These are phyloP conservation scores for Naumovozyma baii DNA, from an alignment of 805 yeast genomes.

Conservation along the genomic window DNA sequence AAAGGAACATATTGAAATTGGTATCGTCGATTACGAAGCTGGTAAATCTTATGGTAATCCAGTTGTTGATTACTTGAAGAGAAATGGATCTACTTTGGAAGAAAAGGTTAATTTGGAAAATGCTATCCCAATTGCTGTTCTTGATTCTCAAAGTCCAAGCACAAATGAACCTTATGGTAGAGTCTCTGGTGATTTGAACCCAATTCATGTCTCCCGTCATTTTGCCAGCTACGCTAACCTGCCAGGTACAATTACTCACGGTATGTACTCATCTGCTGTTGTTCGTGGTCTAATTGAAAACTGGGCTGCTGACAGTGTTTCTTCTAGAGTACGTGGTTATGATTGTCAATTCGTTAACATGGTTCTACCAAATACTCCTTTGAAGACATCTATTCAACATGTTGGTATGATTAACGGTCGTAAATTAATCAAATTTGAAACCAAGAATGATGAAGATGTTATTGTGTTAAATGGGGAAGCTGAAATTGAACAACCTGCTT, in stretches of 20 bases:
- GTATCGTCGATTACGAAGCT: constrained; percentile 77
- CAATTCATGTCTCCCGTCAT: constrained; percentile 93
- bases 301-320: constrained; percentile 97
- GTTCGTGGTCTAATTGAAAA: constrained; percentile 92
- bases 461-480: constrained; percentile 90
- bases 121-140: constrained; percentile 69
- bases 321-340: constrained; percentile 92
- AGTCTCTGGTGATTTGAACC: constrained; percentile 97
- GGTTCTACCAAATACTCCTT: constrained; percentile 92
- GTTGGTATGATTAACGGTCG: constrained; percentile 99
- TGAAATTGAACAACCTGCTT: constrained; percentile 95
- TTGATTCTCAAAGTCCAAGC: constrained; percentile 70
- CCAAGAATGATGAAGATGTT: constrained; percentile 73
- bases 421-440: constrained; percentile 87
- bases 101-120: constrained; percentile 88
- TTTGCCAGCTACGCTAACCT: constrained; percentile 87
- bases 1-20: constrained; percentile 77
- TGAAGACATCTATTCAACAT: constrained; percentile 83
- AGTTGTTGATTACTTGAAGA: constrained; percentile 81
- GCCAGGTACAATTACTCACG: constrained; percentile 98
- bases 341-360: constrained; percentile 85
- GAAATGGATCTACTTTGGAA: constrained; percentile 90
- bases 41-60: constrained; percentile 96
- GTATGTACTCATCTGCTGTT: constrained; percentile 96
- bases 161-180: constrained; percentile 94